Base-by-base conservation (phyloP, 352 stramenopile species). In the Globisporangium middletonii region DNA sequence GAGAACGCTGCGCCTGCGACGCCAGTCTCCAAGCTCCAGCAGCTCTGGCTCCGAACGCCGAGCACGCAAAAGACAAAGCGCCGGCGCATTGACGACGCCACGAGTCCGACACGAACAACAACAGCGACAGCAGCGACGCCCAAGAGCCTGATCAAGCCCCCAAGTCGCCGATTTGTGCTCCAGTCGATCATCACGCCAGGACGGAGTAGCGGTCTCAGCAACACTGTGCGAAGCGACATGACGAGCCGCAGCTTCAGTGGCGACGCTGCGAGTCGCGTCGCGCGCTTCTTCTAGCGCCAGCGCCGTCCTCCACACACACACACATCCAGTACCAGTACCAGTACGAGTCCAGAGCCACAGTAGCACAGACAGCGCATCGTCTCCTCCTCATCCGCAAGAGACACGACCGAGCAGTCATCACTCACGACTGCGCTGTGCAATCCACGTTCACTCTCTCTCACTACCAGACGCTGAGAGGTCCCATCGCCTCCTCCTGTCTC, bases 1-100 rank as follows among this genome's bases (percentile, higher is more conserved):
- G 68, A 68, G 28, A 69, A 75, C 38, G 18, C n/a, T 9, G 18
- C 41, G 18, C 55, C 61, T 9, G 19, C 26, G 26, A 27, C 15
- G 19, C 50, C 50, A 12, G 43, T 28, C 27, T 53, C 46, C 27
- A 55, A 64, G 30, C 41, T 64, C 48, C 43, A 62, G 59, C 47
- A 51, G 26, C 37, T 60, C 35, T 56, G 59, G 52, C 48, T 48
- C 8, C 49, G 45, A 12, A 26, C 27, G 33, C 45, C 49, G 35
- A 55, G 47, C 26, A 50, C 35, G 30, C 53, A 27, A 16, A 58
- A 58, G 53, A 18, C 41, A 4, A 49, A 49, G 41, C 12, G 26
- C 8, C 33, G 30, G 41, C 46, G 52, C 35, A 9, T 49, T 23
- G 16, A 8, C 41, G 27, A 13, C 12, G 33, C 23, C 23, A 23